Base-by-base conservation (phyloP, 2,329 filamentous ascomycete genomes). In the Periconia digitata region DNA sequence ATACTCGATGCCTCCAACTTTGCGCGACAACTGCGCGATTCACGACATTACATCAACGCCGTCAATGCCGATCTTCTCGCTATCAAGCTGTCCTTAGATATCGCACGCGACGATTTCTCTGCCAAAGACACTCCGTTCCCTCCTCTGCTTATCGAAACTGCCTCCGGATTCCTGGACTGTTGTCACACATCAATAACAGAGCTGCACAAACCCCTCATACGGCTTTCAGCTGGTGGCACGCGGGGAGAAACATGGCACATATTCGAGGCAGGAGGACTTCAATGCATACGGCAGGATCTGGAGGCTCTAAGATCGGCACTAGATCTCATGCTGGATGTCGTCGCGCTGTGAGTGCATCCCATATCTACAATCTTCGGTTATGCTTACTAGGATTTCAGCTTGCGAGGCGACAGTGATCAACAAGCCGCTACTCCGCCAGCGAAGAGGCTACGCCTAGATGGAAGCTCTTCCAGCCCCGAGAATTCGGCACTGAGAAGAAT, bases 31-130 rank as follows among this genome's bases (percentile, higher is more conserved):
- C 47, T 62, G 20, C 66, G 66, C 46, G 60, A 67, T 43, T 59
- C 64, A 15, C 57, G 66, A 37, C 57, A 67, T 43, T 63, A 67
- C n/a, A 55, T 68, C 23, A 67, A 65, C 43, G 55, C 55, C 8
- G 62, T 69, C 47, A 67, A 62, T 42, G 54, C 56, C 32, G 59
- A 68, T 34, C 56, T 69, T 23, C 49, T 67, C n/a, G 58, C 66
- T 22, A 61, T 68, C 49, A 63, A 58, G n/a, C 60, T 62, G 7
- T 61, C 60, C 1, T 54, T 69, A 16, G 62, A 65, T 42, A 59
- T 69, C 47, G 56, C 61, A 10, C 64, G 66, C 42, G 64, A 67
- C 46, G 66, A 69, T 44, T 66, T 68, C 43, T 59, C 64, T 4
- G 43, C 49, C 2, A 45, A 47, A 17, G 53, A 47, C 16, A 49